Percentiles rank a stretch among this genome's conserved stretches.
Conservation (phyloP, 148 eudicot genomes). For the Salicornia ramosissima region DNA sequence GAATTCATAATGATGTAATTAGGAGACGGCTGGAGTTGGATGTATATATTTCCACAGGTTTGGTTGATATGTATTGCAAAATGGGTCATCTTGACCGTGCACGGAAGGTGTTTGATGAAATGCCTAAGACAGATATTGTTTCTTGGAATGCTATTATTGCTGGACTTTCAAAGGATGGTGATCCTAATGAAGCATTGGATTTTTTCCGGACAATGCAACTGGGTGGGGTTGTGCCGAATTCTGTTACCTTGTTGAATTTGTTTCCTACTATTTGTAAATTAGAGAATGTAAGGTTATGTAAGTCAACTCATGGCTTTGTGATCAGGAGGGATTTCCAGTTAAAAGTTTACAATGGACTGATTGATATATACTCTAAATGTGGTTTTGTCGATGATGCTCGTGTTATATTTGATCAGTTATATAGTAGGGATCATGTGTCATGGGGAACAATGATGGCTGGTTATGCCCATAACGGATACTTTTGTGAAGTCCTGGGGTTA, state of each 20-base stretch:
- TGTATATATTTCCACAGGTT: conserved; percentile 56
- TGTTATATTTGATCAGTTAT: conserved; percentile 43
- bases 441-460: conserved; percentile 84
- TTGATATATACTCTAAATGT: conserved; percentile 61
- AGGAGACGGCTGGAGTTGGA: conserved; percentile 37
- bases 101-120: conserved; percentile 52
- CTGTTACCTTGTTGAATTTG: conserved; percentile 64
- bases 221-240: conserved; percentile 41
- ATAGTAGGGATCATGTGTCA: conserved; percentile 45
- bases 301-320: conserved; percentile 50
- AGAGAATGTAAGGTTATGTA: conserved; percentile 39
- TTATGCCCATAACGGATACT: conserved; percentile 47
- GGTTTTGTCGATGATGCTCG: conserved; percentile 35
- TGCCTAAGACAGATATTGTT: conserved; percentile 57
- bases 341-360: conserved; percentile 56
- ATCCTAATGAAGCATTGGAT: conserved; percentile 28
- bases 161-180: conserved; percentile 46
- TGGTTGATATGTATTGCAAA: conserved; percentile 65
- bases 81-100: conserved; percentile 45
- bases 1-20: conserved; percentile 41
- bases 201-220: conserved; percentile 43
- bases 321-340: conserved; percentile 37
- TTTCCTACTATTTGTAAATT: conserved; percentile 56
- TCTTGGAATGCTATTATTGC: conserved; percentile 68
- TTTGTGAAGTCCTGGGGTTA: conserved; percentile 41